Evolutionary conservation across 192 early-diverging fungal species (phyloP).

Genomic region (Coemansia sp.): DNA sequence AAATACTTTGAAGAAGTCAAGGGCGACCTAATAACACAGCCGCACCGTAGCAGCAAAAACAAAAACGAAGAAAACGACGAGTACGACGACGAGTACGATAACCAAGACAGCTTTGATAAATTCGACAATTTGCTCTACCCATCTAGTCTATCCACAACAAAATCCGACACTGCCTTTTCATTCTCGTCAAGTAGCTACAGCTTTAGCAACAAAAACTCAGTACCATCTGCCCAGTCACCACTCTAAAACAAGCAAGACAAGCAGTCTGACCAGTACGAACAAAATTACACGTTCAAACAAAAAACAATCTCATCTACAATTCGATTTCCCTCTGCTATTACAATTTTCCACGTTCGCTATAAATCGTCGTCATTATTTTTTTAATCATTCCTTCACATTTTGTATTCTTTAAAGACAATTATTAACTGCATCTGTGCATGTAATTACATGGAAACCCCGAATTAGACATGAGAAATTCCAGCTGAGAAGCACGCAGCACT

Average conservation of each 20-base stretch:
- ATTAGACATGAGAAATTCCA: no score
- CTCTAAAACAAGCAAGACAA: neutral
- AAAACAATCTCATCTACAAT: no score
- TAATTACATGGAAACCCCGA: no score
- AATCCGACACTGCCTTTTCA: neutral
- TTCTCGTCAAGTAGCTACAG: neutral
- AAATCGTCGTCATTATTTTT: no score
- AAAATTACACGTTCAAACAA: no score
- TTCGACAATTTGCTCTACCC: neutral
- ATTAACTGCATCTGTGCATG: no score
- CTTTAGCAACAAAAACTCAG: slow-evolving; percentile 1
- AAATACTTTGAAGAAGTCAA: slow-evolving; percentile 8
- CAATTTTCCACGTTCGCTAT: no score
- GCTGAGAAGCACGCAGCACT: no score
- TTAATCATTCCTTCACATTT: no score
- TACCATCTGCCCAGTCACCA: neutral
- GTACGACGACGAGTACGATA: neutral
- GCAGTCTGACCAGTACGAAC: no score
- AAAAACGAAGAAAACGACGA: neutral
- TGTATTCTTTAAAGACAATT: no score
- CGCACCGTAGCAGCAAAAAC: neutral
- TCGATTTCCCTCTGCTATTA: no score
- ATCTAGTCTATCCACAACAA: neutral
- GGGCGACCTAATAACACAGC: neutral
- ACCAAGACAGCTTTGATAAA: neutral